Evolutionary conservation across 2,329 filamentous ascomycete species (phyloP).

Genomic region (Pseudofabraea citricarpa): DNA sequence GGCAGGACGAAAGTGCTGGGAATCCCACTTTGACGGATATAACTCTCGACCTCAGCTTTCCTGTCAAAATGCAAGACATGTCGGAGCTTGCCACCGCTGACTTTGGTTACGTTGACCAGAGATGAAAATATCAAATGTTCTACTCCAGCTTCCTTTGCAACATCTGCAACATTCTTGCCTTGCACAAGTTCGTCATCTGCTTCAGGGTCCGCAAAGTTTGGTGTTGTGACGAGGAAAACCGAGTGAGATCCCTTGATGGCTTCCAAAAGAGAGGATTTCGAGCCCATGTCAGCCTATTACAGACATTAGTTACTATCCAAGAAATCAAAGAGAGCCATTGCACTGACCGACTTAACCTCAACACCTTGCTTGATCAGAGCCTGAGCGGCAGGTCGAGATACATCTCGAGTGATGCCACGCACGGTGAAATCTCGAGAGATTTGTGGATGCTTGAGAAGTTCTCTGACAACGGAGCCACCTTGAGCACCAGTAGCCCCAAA

Average conservation of each 20-base stretch:
- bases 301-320: too few species aligned
- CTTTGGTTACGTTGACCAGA: slow-evolving; percentile 24
- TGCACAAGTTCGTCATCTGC: slow-evolving; percentile 32
- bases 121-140: slow-evolving; percentile 31
- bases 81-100: slow-evolving; percentile 27
- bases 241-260: slow-evolving; percentile 30
- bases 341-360: too few species aligned
- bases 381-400: too few species aligned
- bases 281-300: not conserved
- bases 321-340: too few species aligned
- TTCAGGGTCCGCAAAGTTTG: slow-evolving; percentile 25
- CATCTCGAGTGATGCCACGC: too few species aligned
- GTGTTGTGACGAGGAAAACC: slow-evolving; percentile 30
- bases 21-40: slow-evolving; percentile 33
- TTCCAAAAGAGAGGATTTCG: not conserved
- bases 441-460: too few species aligned
- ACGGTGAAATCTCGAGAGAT: too few species aligned
- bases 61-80: slow-evolving; percentile 54
- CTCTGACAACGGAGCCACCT: too few species aligned
- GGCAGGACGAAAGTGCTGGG: slow-evolving; percentile 40
- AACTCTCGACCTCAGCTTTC: slow-evolving; percentile 56
- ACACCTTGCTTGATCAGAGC: too few species aligned
- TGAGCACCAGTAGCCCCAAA: too few species aligned
- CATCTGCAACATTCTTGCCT: slow-evolving; percentile 22
- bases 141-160: slow-evolving; percentile 26